phyloP scores from a whole-genome alignment of 345 rosid genomes.

The Turritis glabra region DNA sequence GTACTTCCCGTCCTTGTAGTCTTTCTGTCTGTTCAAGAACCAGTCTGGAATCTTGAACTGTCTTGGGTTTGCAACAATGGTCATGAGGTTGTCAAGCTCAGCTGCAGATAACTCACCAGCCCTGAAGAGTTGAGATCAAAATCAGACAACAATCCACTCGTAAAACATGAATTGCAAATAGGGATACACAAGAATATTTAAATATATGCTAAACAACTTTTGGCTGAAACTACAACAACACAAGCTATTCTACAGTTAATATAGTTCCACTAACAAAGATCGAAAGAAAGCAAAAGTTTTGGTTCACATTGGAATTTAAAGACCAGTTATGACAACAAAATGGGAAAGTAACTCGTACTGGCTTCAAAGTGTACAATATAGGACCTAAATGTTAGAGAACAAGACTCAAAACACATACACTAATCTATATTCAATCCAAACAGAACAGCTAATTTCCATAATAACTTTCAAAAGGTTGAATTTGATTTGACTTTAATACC shows the following conservation, averaged over 20 bases:
- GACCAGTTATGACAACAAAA: not conserved
- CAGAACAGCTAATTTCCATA: not conserved
- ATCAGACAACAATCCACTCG: too few species aligned
- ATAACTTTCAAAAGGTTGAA: not conserved
- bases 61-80: conserved; percentile 79
- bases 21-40: conserved; percentile 94
- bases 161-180: not conserved
- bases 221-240: not conserved
- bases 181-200: not conserved
- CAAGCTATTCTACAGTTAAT: not conserved
- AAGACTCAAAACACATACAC: not conserved
- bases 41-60: conserved; percentile 93
- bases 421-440: not conserved
- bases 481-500: conserved; percentile 37
- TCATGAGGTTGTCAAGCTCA: conserved; percentile 89
- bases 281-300: not conserved
- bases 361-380: not conserved
- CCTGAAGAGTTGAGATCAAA: conserved; percentile 37
- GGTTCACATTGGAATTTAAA: not conserved
- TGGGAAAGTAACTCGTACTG: not conserved
- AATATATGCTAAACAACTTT: too few species aligned
- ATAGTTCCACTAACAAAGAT: not conserved
- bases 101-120: conserved; percentile 86
- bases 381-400: not conserved
- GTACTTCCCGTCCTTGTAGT: conserved; percentile 85